Evolutionary conservation across 2,329 filamentous ascomycete genomes (phyloP), one percentile per base, ranked within the genome.

Genomic region (Fusarium pilosicola): DNA sequence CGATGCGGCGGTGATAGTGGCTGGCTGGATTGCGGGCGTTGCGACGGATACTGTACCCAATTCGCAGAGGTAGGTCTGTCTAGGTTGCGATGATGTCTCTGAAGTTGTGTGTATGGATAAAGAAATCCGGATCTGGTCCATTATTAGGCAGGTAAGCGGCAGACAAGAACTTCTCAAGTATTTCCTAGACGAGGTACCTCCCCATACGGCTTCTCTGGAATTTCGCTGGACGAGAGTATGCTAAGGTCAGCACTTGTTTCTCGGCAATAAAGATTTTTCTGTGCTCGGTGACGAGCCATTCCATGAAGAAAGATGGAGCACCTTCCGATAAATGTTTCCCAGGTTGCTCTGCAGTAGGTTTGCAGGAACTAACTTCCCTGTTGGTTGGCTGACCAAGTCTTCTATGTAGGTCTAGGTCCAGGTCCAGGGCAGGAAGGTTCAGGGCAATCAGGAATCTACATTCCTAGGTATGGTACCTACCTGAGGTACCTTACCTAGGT

Each of bases 1-100:
- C n/a, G 30, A n/a, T 24, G 54, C 48, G 30, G 57, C 45, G 28
- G 49, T 42, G 56, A 60, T 51, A 54, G 69, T 69, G 48, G 51
- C 64, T 70, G 70, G 54, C 59, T 65, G 46, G 34, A 36, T 32
- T 65, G 66, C 46, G 58, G 59, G 59, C 67, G 59, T 46, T 39
- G 46, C 20, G 26, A 36, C 57, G 51, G 65, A 69, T 46, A 57
- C 44, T 42, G 65, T 66, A 44, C 52, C 62, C 39, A 59, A 51
- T 38, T 48, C 57, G 46, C 26, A 55, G 30, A 45, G 28, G 26
- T 44, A 54, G 18, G 42, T 44, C 57, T 63, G 56, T 42, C 52
- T 44, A 34, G 32, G 67, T 26, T 39, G 26, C 15, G 51, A 51
- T 51, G 38, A 68, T 63, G 65, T 68, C 52, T 69, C 32, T 64